Evolutionary conservation across 768 basidiomycete species (phyloP).

Genomic region (Mycena galericulata): DNA sequence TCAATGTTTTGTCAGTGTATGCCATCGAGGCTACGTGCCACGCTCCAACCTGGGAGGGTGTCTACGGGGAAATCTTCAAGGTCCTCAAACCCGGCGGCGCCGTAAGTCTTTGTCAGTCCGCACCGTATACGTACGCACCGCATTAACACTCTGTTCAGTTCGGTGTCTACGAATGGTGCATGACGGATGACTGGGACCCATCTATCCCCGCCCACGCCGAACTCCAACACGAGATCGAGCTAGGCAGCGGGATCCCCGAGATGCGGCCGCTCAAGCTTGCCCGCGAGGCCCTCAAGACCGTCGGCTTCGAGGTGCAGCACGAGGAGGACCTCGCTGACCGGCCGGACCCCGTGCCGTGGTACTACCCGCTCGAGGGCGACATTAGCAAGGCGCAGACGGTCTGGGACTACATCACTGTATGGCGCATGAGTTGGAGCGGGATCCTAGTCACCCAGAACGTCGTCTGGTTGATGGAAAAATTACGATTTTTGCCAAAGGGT

Average conservation of each 20-base stretch:
- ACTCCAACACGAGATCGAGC: constrained; percentile 91
- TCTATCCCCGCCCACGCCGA: constrained; percentile 88
- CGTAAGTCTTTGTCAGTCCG: constrained; percentile 59
- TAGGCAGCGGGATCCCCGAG: constrained; percentile 97
- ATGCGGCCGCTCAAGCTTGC: constrained; percentile 85
- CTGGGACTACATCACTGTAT: constrained; percentile 91
- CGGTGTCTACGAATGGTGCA: constrained; percentile 99
- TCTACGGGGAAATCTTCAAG: constrained; percentile 93
- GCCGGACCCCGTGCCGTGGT: constrained; percentile 85
- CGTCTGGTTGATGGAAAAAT: constrained; percentile 79
- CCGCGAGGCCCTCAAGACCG: constrained; percentile 80
- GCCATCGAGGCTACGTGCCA: constrained; percentile 99
- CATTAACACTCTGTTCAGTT: constrained; percentile 67
- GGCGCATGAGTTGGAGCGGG: constrained; percentile 92
- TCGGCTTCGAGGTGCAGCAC: constrained; percentile 89
- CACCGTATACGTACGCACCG: background rate
- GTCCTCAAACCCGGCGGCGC: constrained; percentile 96
- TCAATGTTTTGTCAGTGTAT: constrained; percentile 68
- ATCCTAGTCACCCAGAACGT: constrained; percentile 85
- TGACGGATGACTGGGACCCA: constrained; percentile 96
- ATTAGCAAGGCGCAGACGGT: constrained; percentile 91
- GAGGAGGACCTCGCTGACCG: constrained; percentile 96
- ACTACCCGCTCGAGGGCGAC: constrained; percentile 97
- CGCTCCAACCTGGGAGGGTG: constrained; percentile 95
- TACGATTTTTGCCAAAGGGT: constrained; percentile 90